Conservation (phyloP, 768 basidiomycete species). For the Pisolithus sp. region DNA sequence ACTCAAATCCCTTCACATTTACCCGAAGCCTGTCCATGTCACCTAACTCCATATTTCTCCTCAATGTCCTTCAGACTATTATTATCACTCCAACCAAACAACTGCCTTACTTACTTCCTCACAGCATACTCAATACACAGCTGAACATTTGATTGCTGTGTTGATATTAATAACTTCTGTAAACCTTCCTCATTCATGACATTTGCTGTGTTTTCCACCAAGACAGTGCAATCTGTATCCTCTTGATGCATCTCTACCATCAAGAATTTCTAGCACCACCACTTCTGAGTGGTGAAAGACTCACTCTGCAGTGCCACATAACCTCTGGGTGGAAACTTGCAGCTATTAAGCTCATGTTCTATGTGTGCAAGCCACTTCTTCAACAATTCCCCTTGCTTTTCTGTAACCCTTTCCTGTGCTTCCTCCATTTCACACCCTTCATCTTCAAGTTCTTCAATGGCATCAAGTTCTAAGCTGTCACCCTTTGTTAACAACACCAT, state of each 20-base stretch:
- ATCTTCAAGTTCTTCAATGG: background rate
- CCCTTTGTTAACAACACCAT: no score
- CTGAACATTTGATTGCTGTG: background rate
- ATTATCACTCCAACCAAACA: no score
- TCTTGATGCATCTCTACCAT: background rate
- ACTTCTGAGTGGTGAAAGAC: background rate
- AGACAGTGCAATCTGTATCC: background rate
- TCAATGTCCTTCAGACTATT: no score
- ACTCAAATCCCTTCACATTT: no score
- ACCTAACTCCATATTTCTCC: no score
- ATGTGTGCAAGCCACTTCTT: no score
- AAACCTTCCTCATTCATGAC: background rate
- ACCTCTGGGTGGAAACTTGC: background rate
- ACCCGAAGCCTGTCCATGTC: no score
- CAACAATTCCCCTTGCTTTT: conserved; percentile 9
- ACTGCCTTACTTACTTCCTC: background rate
- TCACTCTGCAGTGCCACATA: background rate
- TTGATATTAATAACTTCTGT: background rate
- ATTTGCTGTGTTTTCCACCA: background rate
- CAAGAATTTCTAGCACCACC: background rate
- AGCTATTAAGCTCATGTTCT: no score
- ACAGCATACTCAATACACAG: no score
- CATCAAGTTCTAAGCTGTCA: no score
- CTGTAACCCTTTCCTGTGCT: conserved; percentile 8
- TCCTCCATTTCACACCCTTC: conserved; percentile 6